These are phyloP conservation scores for Apiospora rasikravindrae DNA, from an alignment of 2,329 filamentous ascomycete genomes.

Conservation along the genomic window DNA sequence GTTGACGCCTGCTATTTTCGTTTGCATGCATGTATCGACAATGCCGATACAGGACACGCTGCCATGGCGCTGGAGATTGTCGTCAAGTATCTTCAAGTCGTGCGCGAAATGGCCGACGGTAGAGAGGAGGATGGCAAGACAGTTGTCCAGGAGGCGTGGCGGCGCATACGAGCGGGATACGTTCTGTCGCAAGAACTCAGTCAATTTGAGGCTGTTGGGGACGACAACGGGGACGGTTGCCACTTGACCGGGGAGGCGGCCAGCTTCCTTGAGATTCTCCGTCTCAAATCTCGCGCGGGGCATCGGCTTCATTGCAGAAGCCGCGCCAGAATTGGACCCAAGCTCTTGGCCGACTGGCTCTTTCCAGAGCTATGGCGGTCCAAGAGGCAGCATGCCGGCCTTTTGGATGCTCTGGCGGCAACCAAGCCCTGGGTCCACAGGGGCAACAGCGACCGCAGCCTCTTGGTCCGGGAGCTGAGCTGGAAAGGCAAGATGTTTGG, in stretches of 20 bases:
- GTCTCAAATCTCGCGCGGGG: neutral
- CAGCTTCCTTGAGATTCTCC: neutral
- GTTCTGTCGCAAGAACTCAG: neutral
- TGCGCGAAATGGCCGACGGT: neutral
- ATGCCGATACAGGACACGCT: neutral
- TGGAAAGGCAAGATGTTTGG: conserved; percentile 52
- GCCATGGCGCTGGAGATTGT: neutral
- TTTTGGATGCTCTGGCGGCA: neutral
- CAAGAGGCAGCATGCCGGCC: neutral
- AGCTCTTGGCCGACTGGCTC: neutral
- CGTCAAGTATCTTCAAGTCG: neutral
- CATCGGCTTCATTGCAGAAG: neutral
- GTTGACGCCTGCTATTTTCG: neutral
- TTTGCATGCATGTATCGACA: neutral
- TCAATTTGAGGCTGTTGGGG: neutral
- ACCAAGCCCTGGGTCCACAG: neutral
- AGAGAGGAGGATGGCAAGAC: neutral
- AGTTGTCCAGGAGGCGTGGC: neutral
- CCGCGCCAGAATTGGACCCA: neutral
- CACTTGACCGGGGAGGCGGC: neutral
- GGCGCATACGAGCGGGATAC: neutral
- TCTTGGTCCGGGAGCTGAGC: conserved; percentile 46
- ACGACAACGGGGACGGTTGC: neutral
- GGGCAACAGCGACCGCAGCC: conserved; percentile 37
- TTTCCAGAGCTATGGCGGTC: neutral